A percentile compares a stretch with the other conserved stretches of the same genome.
Evolutionary conservation across 305 asterid genomes (phyloP).

Genomic region (Caryopteris hybrid): DNA sequence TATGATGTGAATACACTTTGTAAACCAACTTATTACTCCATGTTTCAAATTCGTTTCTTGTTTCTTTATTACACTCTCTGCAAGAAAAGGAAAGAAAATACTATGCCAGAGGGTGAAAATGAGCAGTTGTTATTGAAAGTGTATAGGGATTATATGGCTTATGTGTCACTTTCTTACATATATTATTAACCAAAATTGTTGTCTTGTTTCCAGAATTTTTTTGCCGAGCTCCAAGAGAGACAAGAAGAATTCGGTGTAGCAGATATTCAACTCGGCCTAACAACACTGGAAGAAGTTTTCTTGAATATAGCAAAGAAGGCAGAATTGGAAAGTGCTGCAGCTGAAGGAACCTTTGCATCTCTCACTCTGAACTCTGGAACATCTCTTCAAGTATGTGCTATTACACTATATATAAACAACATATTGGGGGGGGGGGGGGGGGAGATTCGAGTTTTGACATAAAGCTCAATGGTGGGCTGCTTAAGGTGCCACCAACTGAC

Average conservation of each 20-base stretch:
- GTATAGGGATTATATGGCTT: not conserved
- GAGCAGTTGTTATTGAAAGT: not conserved
- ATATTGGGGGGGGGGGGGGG: too few relatives aligned
- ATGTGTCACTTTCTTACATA: not conserved
- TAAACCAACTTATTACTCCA: not conserved
- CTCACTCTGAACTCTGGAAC: constrained; percentile 56
- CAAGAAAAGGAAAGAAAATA: not conserved
- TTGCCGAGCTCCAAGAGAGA: constrained; percentile 66
- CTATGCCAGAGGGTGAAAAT: too few relatives aligned
- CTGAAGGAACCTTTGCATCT: constrained; percentile 52
- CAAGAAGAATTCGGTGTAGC: constrained; percentile 60
- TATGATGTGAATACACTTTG: not conserved
- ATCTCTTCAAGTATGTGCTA: constrained; percentile 44
- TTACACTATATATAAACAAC: not conserved
- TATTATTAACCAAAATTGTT: not conserved
- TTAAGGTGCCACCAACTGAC: not conserved
- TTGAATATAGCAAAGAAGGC: constrained; percentile 73
- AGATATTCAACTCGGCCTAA: constrained; percentile 82
- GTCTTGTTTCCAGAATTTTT: constrained; percentile 49
- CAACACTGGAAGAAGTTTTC: constrained; percentile 94
- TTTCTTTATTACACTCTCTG: not conserved
- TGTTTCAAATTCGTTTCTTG: too few relatives aligned
- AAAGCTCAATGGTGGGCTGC: not conserved
- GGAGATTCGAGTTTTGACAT: not conserved
- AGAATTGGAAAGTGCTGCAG: constrained; percentile 61